Evolutionary conservation across 2,329 filamentous ascomycete species (phyloP).

Genomic region (Fonsecaea nubica): DNA sequence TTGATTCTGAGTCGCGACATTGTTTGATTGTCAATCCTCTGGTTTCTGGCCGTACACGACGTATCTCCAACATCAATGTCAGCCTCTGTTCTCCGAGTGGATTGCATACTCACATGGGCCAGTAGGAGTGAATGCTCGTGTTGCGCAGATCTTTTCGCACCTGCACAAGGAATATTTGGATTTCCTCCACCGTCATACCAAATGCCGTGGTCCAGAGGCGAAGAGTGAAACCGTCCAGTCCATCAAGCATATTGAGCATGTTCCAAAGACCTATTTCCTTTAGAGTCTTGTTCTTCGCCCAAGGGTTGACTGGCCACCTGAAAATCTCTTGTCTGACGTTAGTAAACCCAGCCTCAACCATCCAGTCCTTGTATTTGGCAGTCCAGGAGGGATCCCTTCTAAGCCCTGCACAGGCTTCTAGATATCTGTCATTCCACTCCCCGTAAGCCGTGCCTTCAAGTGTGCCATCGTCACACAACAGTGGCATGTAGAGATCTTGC

Average conservation of each 20-base stretch:
- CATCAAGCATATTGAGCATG: slow-evolving; percentile 37
- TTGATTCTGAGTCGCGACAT: not conserved
- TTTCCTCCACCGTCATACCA: slow-evolving; percentile 39
- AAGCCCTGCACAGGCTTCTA: slow-evolving; percentile 37
- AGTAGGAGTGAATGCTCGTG: slow-evolving; percentile 29
- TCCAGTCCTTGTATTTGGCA: slow-evolving; percentile 37
- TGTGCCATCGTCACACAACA: slow-evolving; percentile 9
- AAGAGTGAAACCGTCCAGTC: slow-evolving; percentile 39
- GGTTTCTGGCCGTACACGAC: slow-evolving; percentile 26
- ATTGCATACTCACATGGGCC: slow-evolving; percentile 27
- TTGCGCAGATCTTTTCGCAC: slow-evolving; percentile 36
- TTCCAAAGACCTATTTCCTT: slow-evolving; percentile 41
- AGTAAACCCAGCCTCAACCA: slow-evolving; percentile 41
- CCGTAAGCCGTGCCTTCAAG: slow-evolving; percentile 31
- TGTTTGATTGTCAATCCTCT: not conserved
- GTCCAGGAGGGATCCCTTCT: slow-evolving; percentile 32
- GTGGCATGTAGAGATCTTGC: slow-evolving; percentile 43
- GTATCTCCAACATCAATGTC: slow-evolving; percentile 32
- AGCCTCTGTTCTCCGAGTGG: slow-evolving; percentile 32
- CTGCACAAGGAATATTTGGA: slow-evolving; percentile 36
- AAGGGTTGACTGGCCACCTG: slow-evolving; percentile 41
- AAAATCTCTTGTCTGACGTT: slow-evolving; percentile 38
- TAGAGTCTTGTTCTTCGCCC: slow-evolving; percentile 42
- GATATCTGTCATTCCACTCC: slow-evolving; percentile 39
- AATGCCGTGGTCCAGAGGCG: slow-evolving; percentile 39